Base-by-base conservation (phyloP, 1,284 basidiomycete genomes). In the Boletellus deceptivus region DNA sequence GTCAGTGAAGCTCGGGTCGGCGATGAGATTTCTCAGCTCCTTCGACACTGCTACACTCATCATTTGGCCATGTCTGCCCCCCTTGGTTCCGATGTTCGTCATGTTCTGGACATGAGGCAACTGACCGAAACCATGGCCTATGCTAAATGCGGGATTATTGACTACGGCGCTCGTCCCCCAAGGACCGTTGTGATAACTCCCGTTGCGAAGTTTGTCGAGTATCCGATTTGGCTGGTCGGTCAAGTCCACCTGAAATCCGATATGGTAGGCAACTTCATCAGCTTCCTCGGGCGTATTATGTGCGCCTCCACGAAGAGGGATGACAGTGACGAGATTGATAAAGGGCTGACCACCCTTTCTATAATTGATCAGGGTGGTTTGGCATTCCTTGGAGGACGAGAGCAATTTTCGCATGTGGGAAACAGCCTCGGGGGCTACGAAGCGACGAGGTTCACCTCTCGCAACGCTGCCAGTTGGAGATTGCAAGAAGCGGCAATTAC, bases 181-280 rank as follows among this genome's bases (percentile, higher is more conserved):
- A 33, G 66, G 54, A 35, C 57, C 67, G 59, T 81, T 80, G 60
- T 61, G 39, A 37, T 91, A 91, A 34, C 76, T 80, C n/a, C 91
- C 91, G 58, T 89, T 83, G 18, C 78, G 71, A 52, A 93, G 77
- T 61, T 84, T 88, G 52, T 85, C 79, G 46, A 95, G 71, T 55
- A 97, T 93, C 0, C 83, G 82, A 62, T 84, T 84, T 3, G 93
- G 93, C 71, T 95, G 92, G 62, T 89, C 84, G 25, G 86, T 86
- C 43, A 98, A 75, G 68, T 97, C 92, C 46, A 93, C 86, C 69
- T 93, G 89, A 76, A 98, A 98, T 3, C 95, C 95, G 53, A 98
- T 87, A 61, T 92, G 86, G 67, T 90, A 97, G 18, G 84, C 84
- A 40, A 91, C 78, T 34, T 86, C 78, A 48, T 78, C 75, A 35